Evolutionary conservation across 768 basidiomycete genomes (phyloP), one percentile per base, ranked within the genome.

Genomic region (Astraeus odoratus): DNA sequence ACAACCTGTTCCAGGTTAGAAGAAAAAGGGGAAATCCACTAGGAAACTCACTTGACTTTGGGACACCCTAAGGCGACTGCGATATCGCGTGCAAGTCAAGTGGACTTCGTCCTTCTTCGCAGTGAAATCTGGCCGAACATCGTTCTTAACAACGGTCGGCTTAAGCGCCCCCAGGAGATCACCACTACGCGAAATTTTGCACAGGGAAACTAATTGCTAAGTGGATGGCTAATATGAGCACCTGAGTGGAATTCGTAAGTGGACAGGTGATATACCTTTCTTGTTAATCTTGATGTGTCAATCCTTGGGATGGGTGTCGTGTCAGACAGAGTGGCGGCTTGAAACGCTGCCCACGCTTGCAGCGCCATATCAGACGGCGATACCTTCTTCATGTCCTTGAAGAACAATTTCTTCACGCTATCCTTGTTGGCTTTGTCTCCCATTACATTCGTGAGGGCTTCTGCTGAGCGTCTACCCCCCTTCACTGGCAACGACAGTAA

Each of bases 111-210:
- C 70, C 20, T 66, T 55, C 35, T 60, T 60, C 12, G 45, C 5
- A 1, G 39, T 56, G 47, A 64, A 64, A 0, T 63, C 47, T 3
- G 57, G 30, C 4, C 50, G 42, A 9, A 79, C 63, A 8, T 69
- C 65, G 38, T 82, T 79, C 26, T 60, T 69, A 8, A 61, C 68
- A 25, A 61, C 47, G 0, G 50, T 49, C 0, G 81, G 77, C 51
- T 79, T 79, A 44, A 68, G 50, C n/a, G 72, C 61, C n/a, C 76
- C 69, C 12, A 80, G 61, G 7, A 72, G 69, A 15, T 73, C 67
- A 2, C 70, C 59, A 35, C 77, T 69, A 8, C 64, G 68, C 10
- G 68, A 65, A 39, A 74, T 61, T 50, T 71, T 80, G 1, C 72
- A 63, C 3, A 83, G 55, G n/a, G 70, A 65, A 13, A 57, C 46